Evolutionary conservation across 202 grass and related monocot genomes (phyloP), one percentile per base, ranked within the genome.

Genomic region (Elaeis oleifera): DNA sequence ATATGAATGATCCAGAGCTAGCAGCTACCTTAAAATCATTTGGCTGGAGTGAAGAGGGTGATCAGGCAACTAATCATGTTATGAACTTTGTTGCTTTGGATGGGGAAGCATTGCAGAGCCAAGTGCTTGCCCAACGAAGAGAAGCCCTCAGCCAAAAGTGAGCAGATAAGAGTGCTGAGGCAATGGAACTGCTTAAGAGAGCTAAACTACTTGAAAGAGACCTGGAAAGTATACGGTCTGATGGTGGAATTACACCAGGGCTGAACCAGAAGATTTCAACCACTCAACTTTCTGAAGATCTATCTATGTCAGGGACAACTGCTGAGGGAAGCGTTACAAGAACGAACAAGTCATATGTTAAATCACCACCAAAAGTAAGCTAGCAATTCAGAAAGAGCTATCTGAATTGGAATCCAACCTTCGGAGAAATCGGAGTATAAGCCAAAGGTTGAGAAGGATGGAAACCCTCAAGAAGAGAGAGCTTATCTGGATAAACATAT

Each of bases 161-260:
- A 50, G 75, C 81, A 17, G 91, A 87, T 69, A 85, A 96, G 70
- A 23, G 74, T 69, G 44, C 79, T 59, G 87, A 96, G 50, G 84
- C 91, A 28, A 91, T 90, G 84, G 68, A 77, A 17, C 61, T 91
- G 67, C 87, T 96, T 64, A 96, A 90, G 73, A 83, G 85, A 68
- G 87, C 91, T 65, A 96, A 91, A 69, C 28, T 85, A 69, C 84
- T 96, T 19, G 91, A 90, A 63, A 96, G 84, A 70, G 65, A 85
- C 62, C 57, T 85, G 23, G 79, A 71, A 69, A 65, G 26, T 54
- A 17, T 44, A 9, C 25, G 76, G 53, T 50, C 75, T 79, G 71
- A 63, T 26, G 58, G 28, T 25, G 80, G 81, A 63, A 51, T 51
- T 55, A 50, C 49, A 48, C 64, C 71, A 61, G 71, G 76, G 73